Conservation (phyloP, 495 filamentous ascomycete genomes). For the Podospora pseudoanserina region DNA sequence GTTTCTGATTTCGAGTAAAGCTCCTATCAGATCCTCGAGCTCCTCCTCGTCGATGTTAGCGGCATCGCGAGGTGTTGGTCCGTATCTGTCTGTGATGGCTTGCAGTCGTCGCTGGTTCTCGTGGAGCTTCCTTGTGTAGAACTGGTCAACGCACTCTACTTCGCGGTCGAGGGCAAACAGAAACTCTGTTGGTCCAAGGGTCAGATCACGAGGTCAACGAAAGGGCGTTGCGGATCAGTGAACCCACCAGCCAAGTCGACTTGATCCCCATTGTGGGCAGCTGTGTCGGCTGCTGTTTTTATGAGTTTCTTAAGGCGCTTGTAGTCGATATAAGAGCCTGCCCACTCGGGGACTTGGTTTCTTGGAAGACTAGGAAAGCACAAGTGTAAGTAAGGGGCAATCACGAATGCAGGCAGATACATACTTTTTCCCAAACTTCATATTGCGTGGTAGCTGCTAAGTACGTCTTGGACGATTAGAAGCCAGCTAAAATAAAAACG, state of each 20-base stretch:
- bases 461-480: neutral
- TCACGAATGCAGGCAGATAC: conserved; percentile 1
- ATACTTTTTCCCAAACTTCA: conserved; percentile 81
- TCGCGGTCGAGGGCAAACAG: conserved; percentile 94
- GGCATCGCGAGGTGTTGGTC: conserved; percentile 48
- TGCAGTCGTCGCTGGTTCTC: conserved; percentile 79
- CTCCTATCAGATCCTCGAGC: conserved; percentile 80
- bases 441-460: conserved; percentile 30
- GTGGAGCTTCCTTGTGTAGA: conserved; percentile 91
- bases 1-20: conserved; percentile 79
- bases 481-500: neutral
- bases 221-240: neutral
- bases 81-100: conserved; percentile 80
- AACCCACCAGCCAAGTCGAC: conserved; percentile 69
- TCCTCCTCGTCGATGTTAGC: conserved; percentile 65
- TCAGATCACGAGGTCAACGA: conserved; percentile 17
- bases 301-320: conserved; percentile 93
- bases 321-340: conserved; percentile 89
- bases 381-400: conserved; percentile 12
- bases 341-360: conserved; percentile 97
- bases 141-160: conserved; percentile 88
- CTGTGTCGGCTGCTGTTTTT: conserved; percentile 61
- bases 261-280: conserved; percentile 62
- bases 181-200: conserved; percentile 60
- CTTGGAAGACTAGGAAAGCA: conserved; percentile 64